Evolutionary conservation across 148 eudicot genomes (phyloP).

Genomic region (Silene latifolia): DNA sequence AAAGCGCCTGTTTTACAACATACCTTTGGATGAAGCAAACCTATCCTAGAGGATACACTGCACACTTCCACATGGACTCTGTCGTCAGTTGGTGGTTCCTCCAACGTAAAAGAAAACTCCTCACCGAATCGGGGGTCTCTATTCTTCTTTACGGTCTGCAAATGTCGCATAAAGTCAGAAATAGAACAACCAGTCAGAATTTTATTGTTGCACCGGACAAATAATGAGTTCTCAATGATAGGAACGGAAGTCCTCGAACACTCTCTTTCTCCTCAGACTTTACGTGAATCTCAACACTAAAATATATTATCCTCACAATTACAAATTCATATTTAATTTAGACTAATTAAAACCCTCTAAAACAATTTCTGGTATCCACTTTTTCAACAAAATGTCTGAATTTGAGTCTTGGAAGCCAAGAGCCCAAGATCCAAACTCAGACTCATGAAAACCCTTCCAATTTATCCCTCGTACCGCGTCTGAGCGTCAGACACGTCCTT

Average conservation of each 20-base stretch:
- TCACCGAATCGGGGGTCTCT: conserved; percentile 71
- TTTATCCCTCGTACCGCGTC: neutral
- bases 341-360: neutral
- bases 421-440: neutral
- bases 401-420: neutral
- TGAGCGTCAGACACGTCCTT: neutral
- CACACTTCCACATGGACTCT: conserved; percentile 54
- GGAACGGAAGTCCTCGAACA: neutral
- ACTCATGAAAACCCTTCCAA: neutral
- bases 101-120: conserved; percentile 54
- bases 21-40: conserved; percentile 64
- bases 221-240: neutral
- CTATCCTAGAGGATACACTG: conserved; percentile 46
- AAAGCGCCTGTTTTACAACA: neutral
- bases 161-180: neutral
- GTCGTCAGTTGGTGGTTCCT: conserved; percentile 60
- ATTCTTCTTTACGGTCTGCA: conserved; percentile 55
- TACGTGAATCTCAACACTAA: neutral
- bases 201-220: neutral
- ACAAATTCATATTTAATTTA: too few species aligned
- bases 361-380: neutral
- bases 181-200: neutral
- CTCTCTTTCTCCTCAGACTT: neutral
- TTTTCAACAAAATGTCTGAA: neutral
- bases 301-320: too few species aligned